Conservation (phyloP, 2,329 filamentous ascomycete genomes). For the Lecanicillium sp. region DNA sequence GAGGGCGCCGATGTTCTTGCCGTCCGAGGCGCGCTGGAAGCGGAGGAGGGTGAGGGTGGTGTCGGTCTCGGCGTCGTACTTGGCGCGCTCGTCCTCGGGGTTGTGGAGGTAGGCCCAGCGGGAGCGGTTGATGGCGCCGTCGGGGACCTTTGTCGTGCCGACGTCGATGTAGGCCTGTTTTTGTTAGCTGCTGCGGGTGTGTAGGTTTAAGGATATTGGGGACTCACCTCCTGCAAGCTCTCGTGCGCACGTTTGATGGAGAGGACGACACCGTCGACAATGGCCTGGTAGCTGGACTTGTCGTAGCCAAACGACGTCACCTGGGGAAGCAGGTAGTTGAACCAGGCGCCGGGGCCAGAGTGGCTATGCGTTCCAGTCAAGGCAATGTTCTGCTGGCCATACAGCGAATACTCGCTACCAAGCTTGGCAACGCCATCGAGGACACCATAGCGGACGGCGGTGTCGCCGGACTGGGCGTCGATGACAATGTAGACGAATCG, state of each 20-base stretch:
- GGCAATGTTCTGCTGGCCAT: slow-evolving; percentile 75
- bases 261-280: slow-evolving; percentile 77
- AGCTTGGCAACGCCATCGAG: slow-evolving; percentile 64
- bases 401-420: slow-evolving; percentile 67
- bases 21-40: slow-evolving; percentile 67
- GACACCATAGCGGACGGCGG: slow-evolving; percentile 81
- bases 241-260: slow-evolving; percentile 76
- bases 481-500: slow-evolving; percentile 83
- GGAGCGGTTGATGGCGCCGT: slow-evolving; percentile 85
- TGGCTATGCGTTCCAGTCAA: slow-evolving; percentile 92
- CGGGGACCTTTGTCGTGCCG: slow-evolving; percentile 61
- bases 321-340: slow-evolving; percentile 90
- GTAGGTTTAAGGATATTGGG: neutral
- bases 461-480: slow-evolving; percentile 83
- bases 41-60: slow-evolving; percentile 67
- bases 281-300: slow-evolving; percentile 79
- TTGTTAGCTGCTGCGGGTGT: neutral
- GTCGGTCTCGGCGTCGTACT: slow-evolving; percentile 53
- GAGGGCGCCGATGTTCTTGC: slow-evolving; percentile 71
- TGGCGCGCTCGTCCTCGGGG: slow-evolving; percentile 64
- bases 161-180: slow-evolving; percentile 60
- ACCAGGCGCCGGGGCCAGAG: slow-evolving; percentile 84
- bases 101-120: slow-evolving; percentile 85
- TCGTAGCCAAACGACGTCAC: slow-evolving; percentile 84
- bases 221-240: slow-evolving; percentile 37